Evolutionary conservation across 73 alveolate species (phyloP).

Genomic region (Tetrahymena malaccensis): DNA sequence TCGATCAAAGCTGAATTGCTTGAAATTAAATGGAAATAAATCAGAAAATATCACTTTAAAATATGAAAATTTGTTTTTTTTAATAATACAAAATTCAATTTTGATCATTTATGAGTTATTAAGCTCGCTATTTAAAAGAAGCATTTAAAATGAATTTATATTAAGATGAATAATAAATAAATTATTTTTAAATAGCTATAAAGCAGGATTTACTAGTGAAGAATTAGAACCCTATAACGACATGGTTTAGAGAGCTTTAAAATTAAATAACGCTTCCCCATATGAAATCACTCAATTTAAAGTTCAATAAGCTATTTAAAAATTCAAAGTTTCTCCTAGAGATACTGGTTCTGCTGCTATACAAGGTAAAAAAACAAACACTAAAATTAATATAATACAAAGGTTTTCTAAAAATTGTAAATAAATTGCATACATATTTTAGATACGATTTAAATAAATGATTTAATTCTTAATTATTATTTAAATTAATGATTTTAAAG

Average conservation of each 20-base stretch:
- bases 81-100: no score
- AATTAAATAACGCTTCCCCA: background rate
- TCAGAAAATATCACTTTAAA: no score
- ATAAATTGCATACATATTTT: background rate
- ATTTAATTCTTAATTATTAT: no score
- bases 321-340: background rate
- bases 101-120: no score
- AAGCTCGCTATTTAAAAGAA: background rate
- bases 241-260: background rate
- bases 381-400: background rate
- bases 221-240: background rate
- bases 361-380: background rate
- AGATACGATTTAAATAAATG: no score
- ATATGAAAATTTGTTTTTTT: no score
- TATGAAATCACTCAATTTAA: background rate
- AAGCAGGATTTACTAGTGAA: background rate
- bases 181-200: background rate
- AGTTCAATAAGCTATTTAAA: background rate
- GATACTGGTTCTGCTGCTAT: background rate
- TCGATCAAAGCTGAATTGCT: background rate
- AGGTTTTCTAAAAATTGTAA: background rate
- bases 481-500: no score
- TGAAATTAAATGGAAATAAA: background rate
- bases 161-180: background rate
- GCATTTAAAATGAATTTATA: background rate